Percentiles rank a stretch among this genome's conserved stretches.
Conservation (phyloP, 345 rosid species). For the Clausena lansium region DNA sequence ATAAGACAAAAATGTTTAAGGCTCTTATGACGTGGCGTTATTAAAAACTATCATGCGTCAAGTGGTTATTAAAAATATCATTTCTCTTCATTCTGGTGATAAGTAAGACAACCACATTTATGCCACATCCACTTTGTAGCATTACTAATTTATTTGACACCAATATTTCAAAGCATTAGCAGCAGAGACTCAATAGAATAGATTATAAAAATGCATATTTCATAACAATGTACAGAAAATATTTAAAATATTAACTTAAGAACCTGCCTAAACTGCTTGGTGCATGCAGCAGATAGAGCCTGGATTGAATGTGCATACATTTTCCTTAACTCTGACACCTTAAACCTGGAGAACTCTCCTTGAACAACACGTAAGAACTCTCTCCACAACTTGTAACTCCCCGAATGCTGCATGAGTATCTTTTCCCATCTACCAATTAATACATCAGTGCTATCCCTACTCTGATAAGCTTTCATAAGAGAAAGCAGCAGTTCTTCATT, state of each 20-base stretch:
- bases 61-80: too few relatives aligned
- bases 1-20: too few relatives aligned
- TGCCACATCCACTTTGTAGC: not conserved
- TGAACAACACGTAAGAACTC: slow-evolving; percentile 76
- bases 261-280: slow-evolving; percentile 98
- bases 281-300: slow-evolving; percentile 76
- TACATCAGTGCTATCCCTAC: slow-evolving; percentile 70
- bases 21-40: not conserved
- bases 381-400: slow-evolving; percentile 75
- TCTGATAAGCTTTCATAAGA: slow-evolving; percentile 83
- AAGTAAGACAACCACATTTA: too few relatives aligned
- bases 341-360: slow-evolving; percentile 92
- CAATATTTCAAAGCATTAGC: not conserved
- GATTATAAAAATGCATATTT: not conserved
- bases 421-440: slow-evolving; percentile 84
- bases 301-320: slow-evolving; percentile 86
- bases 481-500: slow-evolving; percentile 73
- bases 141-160: not conserved
- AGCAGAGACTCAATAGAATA: not conserved
- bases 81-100: too few relatives aligned
- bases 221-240: not conserved
- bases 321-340: slow-evolving; percentile 86
- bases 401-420: slow-evolving; percentile 65
- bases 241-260: slow-evolving; percentile 37
- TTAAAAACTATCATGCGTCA: too few relatives aligned